Percentiles rank a stretch among this genome's conserved stretches.
Evolutionary conservation across 1,284 basidiomycete species (phyloP).

Genomic region (Cryptococcus sp.): DNA sequence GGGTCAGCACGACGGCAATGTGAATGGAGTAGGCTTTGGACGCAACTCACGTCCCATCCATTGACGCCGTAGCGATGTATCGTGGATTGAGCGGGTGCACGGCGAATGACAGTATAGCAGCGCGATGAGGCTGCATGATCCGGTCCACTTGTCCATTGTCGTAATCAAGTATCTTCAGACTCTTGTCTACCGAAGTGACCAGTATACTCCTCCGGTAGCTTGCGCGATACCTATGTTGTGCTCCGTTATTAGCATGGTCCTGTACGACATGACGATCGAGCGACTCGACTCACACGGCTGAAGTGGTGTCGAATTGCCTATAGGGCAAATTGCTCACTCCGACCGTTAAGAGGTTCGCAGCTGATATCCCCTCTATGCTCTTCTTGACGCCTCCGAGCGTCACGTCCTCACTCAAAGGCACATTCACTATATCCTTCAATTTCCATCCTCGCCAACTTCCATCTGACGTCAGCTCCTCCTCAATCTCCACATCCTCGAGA

Average conservation of each 20-base stretch:
- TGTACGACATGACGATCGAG: not conserved
- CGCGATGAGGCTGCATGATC: constrained; percentile 45
- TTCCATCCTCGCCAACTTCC: constrained; percentile 27
- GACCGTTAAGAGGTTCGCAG: constrained; percentile 46
- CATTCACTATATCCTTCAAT: constrained; percentile 25
- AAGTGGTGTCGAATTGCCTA: constrained; percentile 43
- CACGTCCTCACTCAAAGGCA: constrained; percentile 21
- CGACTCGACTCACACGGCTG: constrained; percentile 36
- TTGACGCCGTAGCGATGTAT: constrained; percentile 48
- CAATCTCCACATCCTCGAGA: constrained; percentile 17
- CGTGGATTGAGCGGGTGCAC: constrained; percentile 47
- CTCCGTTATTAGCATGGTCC: not conserved
- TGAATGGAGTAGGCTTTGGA: not conserved
- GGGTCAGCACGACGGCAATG: not conserved
- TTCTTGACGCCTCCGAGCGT: constrained; percentile 22
- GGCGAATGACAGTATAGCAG: constrained; percentile 49
- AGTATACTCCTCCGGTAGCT: constrained; percentile 58
- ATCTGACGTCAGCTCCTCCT: constrained; percentile 10
- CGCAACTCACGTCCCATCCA: constrained; percentile 51
- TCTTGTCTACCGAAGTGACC: constrained; percentile 81
- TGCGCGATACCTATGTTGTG: constrained; percentile 30
- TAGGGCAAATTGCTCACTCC: constrained; percentile 29
- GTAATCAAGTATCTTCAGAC: constrained; percentile 70
- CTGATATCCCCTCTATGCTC: constrained; percentile 37
- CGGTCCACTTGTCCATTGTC: constrained; percentile 62